Evolutionary conservation across 805 yeast species (phyloP), one percentile per base, ranked within the genome.

Genomic region (Yarrowia divulgata): DNA sequence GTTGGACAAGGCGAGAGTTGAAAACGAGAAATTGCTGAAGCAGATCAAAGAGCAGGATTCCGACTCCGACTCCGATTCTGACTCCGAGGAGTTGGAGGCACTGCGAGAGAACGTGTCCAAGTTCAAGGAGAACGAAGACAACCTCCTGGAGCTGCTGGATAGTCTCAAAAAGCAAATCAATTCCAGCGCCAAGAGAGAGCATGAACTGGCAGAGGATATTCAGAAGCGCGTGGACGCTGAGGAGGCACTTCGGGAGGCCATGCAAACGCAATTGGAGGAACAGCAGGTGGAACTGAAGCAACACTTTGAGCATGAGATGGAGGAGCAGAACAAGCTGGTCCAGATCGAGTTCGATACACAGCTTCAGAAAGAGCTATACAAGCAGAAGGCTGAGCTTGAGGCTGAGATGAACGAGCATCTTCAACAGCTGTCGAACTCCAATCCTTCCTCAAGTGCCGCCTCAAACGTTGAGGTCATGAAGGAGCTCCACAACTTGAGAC

Each of bases 331-430:
- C 42, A 42, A 45, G 18, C 66, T 60, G 7, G 32, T 60, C 12
- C 66, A 60, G 52, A 42, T 60, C 32, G 66, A 60, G 42, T 60
- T 60, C 32, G 52, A 60, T 9, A 34, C 66, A 5, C 52, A 60
- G 42, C 42, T 60, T n/a, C 50, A 45, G 34, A 60, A 60, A 14
- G 66, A 60, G 12, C 42, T 60, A 18, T 23, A 29, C 52, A 43
- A 45, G 10, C 66, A 60, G 12, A 42, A 45, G 50, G 32, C 18
- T 1, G 66, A 32, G 50, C 42, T 43, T 8, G 66, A 60, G n/a
- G 52, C 50, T 6, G 66, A 60, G 19, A 42, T 57, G 46, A 42
- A 40, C 32, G 63, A 57, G n/a, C 63, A 57, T 29, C 63, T 57
- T 5, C 48, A 54, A 16, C 60, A 54, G 60, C 13, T 54, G 45